Evolutionary conservation across 148 eudicot species (phyloP).

Genomic region (Hydrangea macrophylla): DNA sequence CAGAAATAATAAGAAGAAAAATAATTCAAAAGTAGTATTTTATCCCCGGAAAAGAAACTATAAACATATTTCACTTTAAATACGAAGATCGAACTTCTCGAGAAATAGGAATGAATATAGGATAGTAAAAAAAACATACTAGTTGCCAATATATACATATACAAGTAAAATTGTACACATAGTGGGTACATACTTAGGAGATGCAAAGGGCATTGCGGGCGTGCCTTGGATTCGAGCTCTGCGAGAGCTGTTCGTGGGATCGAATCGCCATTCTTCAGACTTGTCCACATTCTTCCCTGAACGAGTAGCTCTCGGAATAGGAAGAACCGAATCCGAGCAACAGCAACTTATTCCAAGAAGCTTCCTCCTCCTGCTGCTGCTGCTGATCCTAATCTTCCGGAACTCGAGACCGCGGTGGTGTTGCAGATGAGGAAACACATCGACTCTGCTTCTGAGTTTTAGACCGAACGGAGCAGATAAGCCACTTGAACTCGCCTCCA

Average conservation of each 20-base stretch:
- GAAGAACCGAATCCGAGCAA: slow-evolving; percentile 33
- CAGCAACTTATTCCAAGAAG: slow-evolving; percentile 24
- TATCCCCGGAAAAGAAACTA: too few species aligned
- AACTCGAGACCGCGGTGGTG: slow-evolving; percentile 6
- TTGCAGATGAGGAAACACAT: slow-evolving; percentile 6
- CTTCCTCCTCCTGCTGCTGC: slow-evolving; percentile 18
- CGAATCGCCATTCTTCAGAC: slow-evolving; percentile 45
- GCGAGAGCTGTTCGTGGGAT: slow-evolving; percentile 29
- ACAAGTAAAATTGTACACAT: neutral
- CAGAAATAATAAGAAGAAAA: too few species aligned
- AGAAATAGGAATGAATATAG: too few species aligned
- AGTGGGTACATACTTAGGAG: slow-evolving; percentile 35
- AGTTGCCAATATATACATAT: neutral
- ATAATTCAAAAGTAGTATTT: too few species aligned
- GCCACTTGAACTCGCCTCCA: slow-evolving; percentile 62
- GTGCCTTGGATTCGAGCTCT: slow-evolving; percentile 44
- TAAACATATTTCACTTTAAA: too few species aligned
- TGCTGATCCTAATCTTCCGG: too few species aligned
- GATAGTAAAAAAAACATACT: too few species aligned
- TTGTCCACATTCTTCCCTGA: slow-evolving; percentile 33
- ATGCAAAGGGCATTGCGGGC: slow-evolving; percentile 66
- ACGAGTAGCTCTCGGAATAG: slow-evolving; percentile 22
- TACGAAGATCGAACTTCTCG: neutral
- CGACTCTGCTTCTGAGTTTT: slow-evolving; percentile 19
- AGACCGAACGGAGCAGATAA: slow-evolving; percentile 41